Percentiles rank a stretch among this genome's conserved stretches.
These are phyloP conservation scores for Colletotrichum brevisporum DNA, from an alignment of 2,329 filamentous ascomycete genomes.

Conservation along the genomic window DNA sequence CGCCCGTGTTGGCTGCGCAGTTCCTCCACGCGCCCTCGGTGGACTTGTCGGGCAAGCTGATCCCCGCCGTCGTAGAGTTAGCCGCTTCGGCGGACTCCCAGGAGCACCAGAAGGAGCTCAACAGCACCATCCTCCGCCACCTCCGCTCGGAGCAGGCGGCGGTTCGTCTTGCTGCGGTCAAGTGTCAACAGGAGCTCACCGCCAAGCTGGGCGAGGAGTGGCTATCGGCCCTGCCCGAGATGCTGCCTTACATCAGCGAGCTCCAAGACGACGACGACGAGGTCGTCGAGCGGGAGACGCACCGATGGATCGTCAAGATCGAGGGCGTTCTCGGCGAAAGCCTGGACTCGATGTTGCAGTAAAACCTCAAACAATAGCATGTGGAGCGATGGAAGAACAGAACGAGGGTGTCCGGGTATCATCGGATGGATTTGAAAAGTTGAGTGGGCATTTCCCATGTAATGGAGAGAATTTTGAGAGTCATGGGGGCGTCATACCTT, in stretches of 20 bases:
- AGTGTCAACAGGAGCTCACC: constrained; percentile 84
- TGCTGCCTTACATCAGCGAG: constrained; percentile 96
- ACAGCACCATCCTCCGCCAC: constrained; percentile 81
- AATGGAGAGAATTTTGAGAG: constrained; percentile 21
- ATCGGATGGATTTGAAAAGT: background rate
- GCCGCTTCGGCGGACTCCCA: constrained; percentile 85
- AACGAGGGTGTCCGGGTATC: background rate
- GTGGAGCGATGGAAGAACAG: constrained; percentile 2
- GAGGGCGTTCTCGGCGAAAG: constrained; percentile 92
- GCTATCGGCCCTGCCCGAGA: constrained; percentile 91
- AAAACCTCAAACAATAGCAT: constrained; percentile 46
- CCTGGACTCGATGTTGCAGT: constrained; percentile 92
- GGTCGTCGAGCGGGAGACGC: constrained; percentile 88
- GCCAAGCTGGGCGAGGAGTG: constrained; percentile 91
- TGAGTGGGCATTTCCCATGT: background rate
- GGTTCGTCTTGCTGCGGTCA: constrained; percentile 85
- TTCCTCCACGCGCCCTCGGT: constrained; percentile 64
- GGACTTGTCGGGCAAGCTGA: constrained; percentile 66
- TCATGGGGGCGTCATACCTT: constrained; percentile 33
- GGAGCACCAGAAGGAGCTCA: constrained; percentile 92
- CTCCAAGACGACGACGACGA: constrained; percentile 97
- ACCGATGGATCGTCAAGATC: constrained; percentile 91
- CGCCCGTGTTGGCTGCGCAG: constrained; percentile 78
- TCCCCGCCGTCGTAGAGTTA: constrained; percentile 84
- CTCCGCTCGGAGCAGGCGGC: constrained; percentile 80